Conservation (phyloP, 768 basidiomycete genomes). For the Mycena galopus region DNA sequence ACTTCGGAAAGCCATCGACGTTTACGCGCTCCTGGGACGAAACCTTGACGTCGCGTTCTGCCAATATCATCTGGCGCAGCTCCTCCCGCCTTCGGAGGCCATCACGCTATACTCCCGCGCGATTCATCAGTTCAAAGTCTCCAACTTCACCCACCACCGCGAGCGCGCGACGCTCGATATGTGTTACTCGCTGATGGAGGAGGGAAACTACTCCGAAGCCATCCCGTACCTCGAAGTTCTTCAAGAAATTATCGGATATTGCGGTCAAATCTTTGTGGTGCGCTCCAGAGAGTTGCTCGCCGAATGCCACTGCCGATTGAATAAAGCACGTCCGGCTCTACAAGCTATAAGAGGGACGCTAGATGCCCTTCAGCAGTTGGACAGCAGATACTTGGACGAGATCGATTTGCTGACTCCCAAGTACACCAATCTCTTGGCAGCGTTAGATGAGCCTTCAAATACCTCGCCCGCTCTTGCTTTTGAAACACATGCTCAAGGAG, state of each 20-base stretch:
- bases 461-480: neutral
- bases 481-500: conserved; percentile 8
- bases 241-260: conserved; percentile 8
- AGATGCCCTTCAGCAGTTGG: conserved; percentile 9
- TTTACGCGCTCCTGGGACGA: conserved; percentile 19
- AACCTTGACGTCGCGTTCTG: conserved; percentile 13
- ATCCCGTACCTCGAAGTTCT: conserved; percentile 17
- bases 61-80: conserved; percentile 20
- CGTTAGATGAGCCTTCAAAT: conserved; percentile 12
- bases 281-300: conserved; percentile 12
- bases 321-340: conserved; percentile 2
- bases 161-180: conserved; percentile 20
- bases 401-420: conserved; percentile 11
- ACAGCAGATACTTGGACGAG: conserved; percentile 2
- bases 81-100: conserved; percentile 8
- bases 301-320: conserved; percentile 18
- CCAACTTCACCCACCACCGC: conserved; percentile 14
- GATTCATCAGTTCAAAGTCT: conserved; percentile 1
- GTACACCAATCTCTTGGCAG: conserved; percentile 17
- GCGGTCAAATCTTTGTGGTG: conserved; percentile 11
- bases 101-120: conserved; percentile 9
- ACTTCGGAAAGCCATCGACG: conserved; percentile 15
- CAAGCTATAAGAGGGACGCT: conserved; percentile 5
- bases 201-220: conserved; percentile 11
- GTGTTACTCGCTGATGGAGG: conserved; percentile 20